Conservation (phyloP, 139 green algal genomes). For the Tetradesmus lagerheimii region DNA sequence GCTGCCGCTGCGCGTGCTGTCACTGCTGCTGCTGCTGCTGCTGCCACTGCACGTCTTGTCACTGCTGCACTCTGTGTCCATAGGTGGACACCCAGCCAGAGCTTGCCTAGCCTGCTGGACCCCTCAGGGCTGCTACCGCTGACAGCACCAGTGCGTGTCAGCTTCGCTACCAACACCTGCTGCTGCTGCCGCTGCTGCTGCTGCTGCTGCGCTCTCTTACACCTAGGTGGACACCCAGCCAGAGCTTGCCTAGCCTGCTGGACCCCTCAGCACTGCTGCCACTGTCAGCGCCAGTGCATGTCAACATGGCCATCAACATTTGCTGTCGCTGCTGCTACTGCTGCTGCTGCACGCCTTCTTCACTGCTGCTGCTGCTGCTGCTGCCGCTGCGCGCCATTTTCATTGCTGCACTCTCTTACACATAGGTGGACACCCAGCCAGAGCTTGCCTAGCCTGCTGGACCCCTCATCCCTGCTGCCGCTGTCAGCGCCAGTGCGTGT, state of each 20-base stretch:
- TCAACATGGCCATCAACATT: too few relatives aligned
- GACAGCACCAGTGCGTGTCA: background rate
- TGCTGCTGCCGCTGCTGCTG: background rate
- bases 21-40: background rate
- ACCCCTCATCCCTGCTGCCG: background rate
- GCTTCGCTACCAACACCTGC: background rate
- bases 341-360: background rate
- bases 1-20: background rate
- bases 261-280: background rate
- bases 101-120: background rate
- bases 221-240: conserved; percentile 21
- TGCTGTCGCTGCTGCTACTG: background rate
- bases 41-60: background rate
- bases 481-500: conserved; percentile 3
- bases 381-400: too few relatives aligned
- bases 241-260: background rate
- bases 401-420: background rate
- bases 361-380: background rate
- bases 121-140: background rate
- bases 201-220: background rate
- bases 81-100: conserved; percentile 22
- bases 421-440: conserved; percentile 37
- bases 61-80: background rate
- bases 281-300: background rate
- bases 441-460: background rate